phyloP scores from a whole-genome alignment of 2,329 filamentous ascomycete genomes.

The Fusarium algeriense region DNA sequence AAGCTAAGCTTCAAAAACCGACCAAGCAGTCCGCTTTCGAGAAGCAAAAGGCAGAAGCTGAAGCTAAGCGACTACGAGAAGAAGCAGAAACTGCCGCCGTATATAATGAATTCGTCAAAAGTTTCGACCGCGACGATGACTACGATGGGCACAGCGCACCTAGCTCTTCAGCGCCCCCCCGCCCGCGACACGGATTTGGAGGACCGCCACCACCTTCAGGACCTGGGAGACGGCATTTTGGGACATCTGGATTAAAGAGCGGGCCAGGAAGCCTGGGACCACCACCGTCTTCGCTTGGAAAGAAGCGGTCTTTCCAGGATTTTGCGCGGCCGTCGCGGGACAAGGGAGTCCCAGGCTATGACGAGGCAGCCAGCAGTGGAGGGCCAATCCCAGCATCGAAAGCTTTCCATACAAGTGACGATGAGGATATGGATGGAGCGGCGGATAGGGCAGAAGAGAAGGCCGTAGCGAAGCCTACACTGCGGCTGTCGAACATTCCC shows the following conservation, averaged over 20 bases:
- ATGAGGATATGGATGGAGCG: constrained; percentile 63
- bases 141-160: constrained; percentile 46
- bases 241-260: constrained; percentile 66
- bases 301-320: constrained; percentile 65
- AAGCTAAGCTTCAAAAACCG: constrained; percentile 82
- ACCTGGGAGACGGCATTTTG: constrained; percentile 73
- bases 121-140: constrained; percentile 73
- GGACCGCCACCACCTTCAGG: constrained; percentile 41
- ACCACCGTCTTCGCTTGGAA: constrained; percentile 61
- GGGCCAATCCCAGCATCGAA: constrained; percentile 71
- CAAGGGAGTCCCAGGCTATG: constrained; percentile 51
- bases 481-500: constrained; percentile 71
- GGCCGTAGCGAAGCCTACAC: constrained; percentile 71
- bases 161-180: constrained; percentile 32
- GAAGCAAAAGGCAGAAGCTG: constrained; percentile 87
- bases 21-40: constrained; percentile 90
- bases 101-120: constrained; percentile 89
- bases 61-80: constrained; percentile 87
- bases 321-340: constrained; percentile 54
- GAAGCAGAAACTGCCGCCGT: constrained; percentile 89
- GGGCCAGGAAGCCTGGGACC: constrained; percentile 73
- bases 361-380: constrained; percentile 50
- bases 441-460: constrained; percentile 65
- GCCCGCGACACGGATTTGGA: constrained; percentile 48
- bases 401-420: constrained; percentile 78